Conservation (phyloP, 2,329 filamentous ascomycete genomes). For the Paracorniculantispora psalliotae region DNA sequence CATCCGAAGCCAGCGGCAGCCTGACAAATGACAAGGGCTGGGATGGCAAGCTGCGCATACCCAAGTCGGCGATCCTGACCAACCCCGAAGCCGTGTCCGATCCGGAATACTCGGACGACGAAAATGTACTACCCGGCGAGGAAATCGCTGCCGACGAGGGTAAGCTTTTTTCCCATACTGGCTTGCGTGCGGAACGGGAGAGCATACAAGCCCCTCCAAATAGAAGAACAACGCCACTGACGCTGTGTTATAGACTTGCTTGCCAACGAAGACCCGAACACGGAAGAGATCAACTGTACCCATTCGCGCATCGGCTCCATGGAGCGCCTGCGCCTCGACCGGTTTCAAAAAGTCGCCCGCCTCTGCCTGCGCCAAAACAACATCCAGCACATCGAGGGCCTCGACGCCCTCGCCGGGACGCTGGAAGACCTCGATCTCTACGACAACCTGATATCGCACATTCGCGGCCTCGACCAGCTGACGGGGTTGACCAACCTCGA, state of each 20-base stretch:
- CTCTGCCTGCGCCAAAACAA: slow-evolving; percentile 91
- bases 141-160: slow-evolving; percentile 79
- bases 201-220: neutral
- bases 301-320: slow-evolving; percentile 81
- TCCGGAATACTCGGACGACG: slow-evolving; percentile 74
- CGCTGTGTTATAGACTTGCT: slow-evolving; percentile 47
- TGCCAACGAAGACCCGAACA: slow-evolving; percentile 54
- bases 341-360: slow-evolving; percentile 71
- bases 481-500: slow-evolving; percentile 74
- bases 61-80: slow-evolving; percentile 54
- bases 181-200: too few species aligned
- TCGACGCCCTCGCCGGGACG: slow-evolving; percentile 58
- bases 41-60: slow-evolving; percentile 78
- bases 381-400: slow-evolving; percentile 74
- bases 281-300: slow-evolving; percentile 81
- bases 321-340: slow-evolving; percentile 69
- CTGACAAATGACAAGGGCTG: slow-evolving; percentile 64
- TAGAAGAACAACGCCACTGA: neutral
- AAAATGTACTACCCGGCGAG: slow-evolving; percentile 64
- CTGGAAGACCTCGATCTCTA: slow-evolving; percentile 89
- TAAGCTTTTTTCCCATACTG: slow-evolving; percentile 29
- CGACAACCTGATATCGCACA: slow-evolving; percentile 88
- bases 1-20: slow-evolving; percentile 33
- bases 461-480: slow-evolving; percentile 76
- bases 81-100: slow-evolving; percentile 83